These are phyloP conservation scores for Zelonia costaricensis DNA, from an alignment of 208 protist species.

Conservation along the genomic window DNA sequence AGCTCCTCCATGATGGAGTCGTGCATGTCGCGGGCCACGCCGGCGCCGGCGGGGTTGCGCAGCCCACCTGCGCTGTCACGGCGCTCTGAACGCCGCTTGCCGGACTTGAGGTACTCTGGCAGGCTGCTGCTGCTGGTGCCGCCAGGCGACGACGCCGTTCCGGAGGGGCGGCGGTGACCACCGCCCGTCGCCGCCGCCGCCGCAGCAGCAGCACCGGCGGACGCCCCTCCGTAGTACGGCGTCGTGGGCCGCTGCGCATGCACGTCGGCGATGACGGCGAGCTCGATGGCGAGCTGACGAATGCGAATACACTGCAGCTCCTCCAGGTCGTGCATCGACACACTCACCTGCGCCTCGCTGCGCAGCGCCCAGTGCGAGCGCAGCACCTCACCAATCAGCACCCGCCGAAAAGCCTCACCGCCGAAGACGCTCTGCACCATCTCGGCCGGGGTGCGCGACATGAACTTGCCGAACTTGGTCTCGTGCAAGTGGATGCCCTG, in stretches of 20 bases:
- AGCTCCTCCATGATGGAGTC: conserved; percentile 48
- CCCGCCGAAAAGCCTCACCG: conserved; percentile 64
- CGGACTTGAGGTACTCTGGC: conserved; percentile 22
- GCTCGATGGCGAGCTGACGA: conserved; percentile 60
- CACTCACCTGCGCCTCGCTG: conserved; percentile 80
- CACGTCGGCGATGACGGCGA: conserved; percentile 75
- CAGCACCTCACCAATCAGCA: conserved; percentile 67
- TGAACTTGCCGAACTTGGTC: conserved; percentile 65
- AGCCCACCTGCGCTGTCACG: neutral
- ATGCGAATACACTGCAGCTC: conserved; percentile 81
- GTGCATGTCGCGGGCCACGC: conserved; percentile 28
- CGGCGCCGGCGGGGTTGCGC: neutral
- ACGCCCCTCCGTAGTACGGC: conserved; percentile 9
- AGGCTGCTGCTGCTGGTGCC: conserved; percentile 19
- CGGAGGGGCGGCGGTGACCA: neutral
- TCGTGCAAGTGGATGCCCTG: conserved; percentile 67
- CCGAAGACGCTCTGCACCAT: conserved; percentile 88
- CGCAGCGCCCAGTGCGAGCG: conserved; percentile 83
- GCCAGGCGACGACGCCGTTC: neutral
- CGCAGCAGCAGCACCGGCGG: neutral
- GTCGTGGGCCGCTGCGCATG: conserved; percentile 54
- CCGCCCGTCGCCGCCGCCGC: neutral
- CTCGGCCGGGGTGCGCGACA: conserved; percentile 78
- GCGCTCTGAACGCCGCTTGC: conserved; percentile 1
- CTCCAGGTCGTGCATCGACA: conserved; percentile 85